Conservation (phyloP, 768 basidiomycete species). For the Lactarius sp. region DNA sequence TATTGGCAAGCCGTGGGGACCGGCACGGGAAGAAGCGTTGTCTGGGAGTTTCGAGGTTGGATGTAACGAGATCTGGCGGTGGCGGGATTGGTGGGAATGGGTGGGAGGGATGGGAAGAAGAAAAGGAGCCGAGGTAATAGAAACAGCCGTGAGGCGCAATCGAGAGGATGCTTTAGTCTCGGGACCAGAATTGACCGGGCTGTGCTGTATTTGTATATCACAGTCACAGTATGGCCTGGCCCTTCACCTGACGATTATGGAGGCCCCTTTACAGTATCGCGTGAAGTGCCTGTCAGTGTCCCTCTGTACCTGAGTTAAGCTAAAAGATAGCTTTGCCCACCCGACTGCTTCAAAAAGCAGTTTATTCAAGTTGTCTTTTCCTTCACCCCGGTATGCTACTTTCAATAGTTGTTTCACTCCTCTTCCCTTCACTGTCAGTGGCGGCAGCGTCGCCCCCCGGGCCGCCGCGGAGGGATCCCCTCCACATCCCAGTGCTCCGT, state of each 20-base stretch:
- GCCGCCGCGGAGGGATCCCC: conserved; percentile 32
- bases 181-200: too few species aligned
- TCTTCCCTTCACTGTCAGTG: conserved; percentile 31
- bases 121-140: conserved; percentile 37
- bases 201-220: too few species aligned
- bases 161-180: too few species aligned
- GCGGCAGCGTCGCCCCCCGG: conserved; percentile 25
- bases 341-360: too few species aligned
- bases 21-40: conserved; percentile 63
- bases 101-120: conserved; percentile 40
- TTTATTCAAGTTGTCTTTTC: too few species aligned
- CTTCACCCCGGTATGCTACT: conserved; percentile 10
- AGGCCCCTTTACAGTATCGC: too few species aligned
- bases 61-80: conserved; percentile 19
- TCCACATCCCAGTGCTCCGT: conserved; percentile 43
- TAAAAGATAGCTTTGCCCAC: too few species aligned
- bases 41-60: conserved; percentile 39
- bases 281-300: too few species aligned
- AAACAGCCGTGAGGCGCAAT: conserved; percentile 36
- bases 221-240: too few species aligned
- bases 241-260: too few species aligned
- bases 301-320: too few species aligned
- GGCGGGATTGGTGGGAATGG: background rate
- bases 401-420: conserved; percentile 28
- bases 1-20: conserved; percentile 59